phyloP scores from a whole-genome alignment of 305 asterid genomes.

The Fraxinus ornus region DNA sequence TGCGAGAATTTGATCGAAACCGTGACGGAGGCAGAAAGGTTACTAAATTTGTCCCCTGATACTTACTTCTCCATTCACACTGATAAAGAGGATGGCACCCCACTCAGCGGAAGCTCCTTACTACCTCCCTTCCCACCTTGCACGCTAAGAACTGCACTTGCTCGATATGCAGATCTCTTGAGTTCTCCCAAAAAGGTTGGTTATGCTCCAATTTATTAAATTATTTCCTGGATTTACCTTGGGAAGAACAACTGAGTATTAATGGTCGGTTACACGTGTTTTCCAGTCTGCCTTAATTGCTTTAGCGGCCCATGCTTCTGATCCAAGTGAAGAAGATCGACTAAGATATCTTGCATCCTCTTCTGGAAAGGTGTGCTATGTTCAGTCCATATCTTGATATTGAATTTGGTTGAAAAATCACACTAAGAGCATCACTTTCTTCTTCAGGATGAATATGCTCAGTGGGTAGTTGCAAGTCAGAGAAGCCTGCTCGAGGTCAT shows the following conservation, averaged over 20 bases:
- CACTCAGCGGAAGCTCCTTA: slow-evolving; percentile 61
- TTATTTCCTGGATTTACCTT: neutral
- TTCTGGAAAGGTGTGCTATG: slow-evolving; percentile 78
- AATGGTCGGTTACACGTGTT: slow-evolving; percentile 4
- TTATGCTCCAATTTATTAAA: neutral
- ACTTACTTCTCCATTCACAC: slow-evolving; percentile 80
- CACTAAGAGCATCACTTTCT: neutral
- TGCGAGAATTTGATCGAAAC: slow-evolving; percentile 77
- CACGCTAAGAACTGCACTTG: slow-evolving; percentile 75
- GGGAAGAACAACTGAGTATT: slow-evolving; percentile 4
- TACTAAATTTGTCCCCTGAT: slow-evolving; percentile 62
- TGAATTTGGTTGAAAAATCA: neutral
- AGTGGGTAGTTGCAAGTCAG: slow-evolving; percentile 71
- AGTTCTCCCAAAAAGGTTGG: slow-evolving; percentile 85
- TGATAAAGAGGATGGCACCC: slow-evolving; percentile 75
- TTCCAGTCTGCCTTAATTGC: slow-evolving; percentile 79
- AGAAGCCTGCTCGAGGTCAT: slow-evolving; percentile 92
- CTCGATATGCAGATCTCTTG: slow-evolving; percentile 84
- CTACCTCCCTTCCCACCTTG: slow-evolving; percentile 93
- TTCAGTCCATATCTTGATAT: neutral
- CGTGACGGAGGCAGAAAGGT: slow-evolving; percentile 86
- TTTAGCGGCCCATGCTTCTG: slow-evolving; percentile 79
- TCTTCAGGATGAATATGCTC: slow-evolving; percentile 89
- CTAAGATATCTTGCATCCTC: slow-evolving; percentile 85
- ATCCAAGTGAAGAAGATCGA: slow-evolving; percentile 79